A percentile compares a stretch with the other conserved stretches of the same genome.
These are phyloP conservation scores for Hanseniaspora thailandica DNA, from an alignment of 805 yeast genomes.

Conservation along the genomic window DNA sequence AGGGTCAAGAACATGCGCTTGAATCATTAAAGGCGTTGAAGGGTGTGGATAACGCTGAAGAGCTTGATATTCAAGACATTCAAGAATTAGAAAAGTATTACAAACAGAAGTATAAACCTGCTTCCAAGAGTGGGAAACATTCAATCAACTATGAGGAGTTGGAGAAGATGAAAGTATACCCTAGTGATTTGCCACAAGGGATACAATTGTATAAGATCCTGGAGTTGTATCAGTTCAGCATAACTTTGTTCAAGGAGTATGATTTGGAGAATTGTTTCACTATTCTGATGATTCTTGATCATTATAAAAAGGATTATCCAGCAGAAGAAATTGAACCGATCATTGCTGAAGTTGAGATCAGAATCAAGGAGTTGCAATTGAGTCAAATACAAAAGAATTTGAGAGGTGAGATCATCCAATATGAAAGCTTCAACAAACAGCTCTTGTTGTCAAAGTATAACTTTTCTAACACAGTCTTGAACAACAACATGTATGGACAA, in stretches of 20 bases:
- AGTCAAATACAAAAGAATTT: constrained; percentile 1
- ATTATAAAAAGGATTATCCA: neutral
- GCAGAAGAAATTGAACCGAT: neutral
- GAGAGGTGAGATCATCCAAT: constrained; percentile 8
- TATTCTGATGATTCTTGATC: constrained; percentile 2
- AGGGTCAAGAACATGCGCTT: constrained; percentile 15
- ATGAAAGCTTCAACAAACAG: constrained; percentile 7
- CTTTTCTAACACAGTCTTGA: neutral
- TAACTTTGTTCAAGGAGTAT: neutral
- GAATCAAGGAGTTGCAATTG: constrained; percentile 9
- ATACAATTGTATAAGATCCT: constrained; percentile 27
- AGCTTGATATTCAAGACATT: neutral
- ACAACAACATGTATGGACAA: neutral
- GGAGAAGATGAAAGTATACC: constrained; percentile 4
- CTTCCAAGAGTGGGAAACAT: constrained; percentile 13
- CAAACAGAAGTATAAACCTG: constrained; percentile 17
- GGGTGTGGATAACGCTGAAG: constrained; percentile 16
- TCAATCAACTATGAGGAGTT: constrained; percentile 16
- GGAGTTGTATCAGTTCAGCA: constrained; percentile 8
- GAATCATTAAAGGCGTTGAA: constrained; percentile 18
- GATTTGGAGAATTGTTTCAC: constrained; percentile 5
- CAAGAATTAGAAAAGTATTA: constrained; percentile 16
- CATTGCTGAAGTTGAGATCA: neutral
- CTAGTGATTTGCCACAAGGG: constrained; percentile 23
- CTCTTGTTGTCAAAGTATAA: neutral